A percentile compares a stretch with the other conserved stretches of the same genome.
These are phyloP conservation scores for Phytopythium delawarense DNA, from an alignment of 352 stramenopile species.

Conservation along the genomic window DNA sequence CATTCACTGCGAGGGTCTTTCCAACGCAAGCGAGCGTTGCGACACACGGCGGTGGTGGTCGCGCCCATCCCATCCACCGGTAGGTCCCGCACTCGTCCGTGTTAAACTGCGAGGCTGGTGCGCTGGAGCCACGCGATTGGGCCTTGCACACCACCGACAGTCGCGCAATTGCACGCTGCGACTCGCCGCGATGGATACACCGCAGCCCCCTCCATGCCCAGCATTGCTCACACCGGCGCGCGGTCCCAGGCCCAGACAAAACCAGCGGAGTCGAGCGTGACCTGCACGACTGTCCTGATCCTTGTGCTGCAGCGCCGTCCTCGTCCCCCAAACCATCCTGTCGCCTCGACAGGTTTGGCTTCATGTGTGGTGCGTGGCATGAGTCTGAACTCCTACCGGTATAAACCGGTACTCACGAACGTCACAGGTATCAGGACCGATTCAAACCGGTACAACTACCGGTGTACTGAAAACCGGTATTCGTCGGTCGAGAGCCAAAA, in stretches of 20 bases:
- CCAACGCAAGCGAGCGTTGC: neutral
- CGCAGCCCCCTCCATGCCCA: too few relatives aligned
- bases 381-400: too few relatives aligned
- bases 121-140: slow-evolving; percentile 6
- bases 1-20: neutral
- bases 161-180: neutral
- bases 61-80: neutral
- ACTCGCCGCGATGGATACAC: neutral
- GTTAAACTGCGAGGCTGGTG: slow-evolving; percentile 1
- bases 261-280: too few relatives aligned
- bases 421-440: neutral
- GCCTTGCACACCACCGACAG: neutral
- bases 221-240: too few relatives aligned
- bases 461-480: neutral
- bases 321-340: too few relatives aligned
- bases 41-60: neutral
- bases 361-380: too few relatives aligned
- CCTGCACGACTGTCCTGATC: too few relatives aligned
- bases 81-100: neutral
- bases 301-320: too few relatives aligned
- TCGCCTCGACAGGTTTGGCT: too few relatives aligned
- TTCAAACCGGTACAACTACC: neutral
- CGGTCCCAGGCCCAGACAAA: too few relatives aligned
- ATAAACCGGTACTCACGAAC: too few relatives aligned
- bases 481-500: slow-evolving; percentile 1